phyloP scores from a whole-genome alignment of 257 asterid genomes.

The Orobanche coerulescens region DNA sequence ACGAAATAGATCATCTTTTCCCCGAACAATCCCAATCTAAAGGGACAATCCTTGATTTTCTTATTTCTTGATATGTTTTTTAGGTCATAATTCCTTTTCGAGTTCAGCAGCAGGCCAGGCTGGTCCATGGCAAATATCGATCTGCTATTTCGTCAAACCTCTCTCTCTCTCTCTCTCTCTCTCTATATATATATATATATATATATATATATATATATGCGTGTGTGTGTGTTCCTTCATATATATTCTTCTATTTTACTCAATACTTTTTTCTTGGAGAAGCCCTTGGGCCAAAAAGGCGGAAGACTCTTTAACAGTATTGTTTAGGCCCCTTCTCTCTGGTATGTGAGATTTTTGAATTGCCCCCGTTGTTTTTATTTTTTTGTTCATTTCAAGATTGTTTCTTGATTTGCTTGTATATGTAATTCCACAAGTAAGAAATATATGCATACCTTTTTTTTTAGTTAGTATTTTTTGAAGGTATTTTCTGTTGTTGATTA shows the following conservation, averaged over 20 bases:
- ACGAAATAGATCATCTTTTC: conserved; percentile 13
- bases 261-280: conserved; percentile 19
- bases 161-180: conserved; percentile 21
- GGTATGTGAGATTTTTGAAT: conserved; percentile 33
- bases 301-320: conserved; percentile 11
- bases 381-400: conserved; percentile 19
- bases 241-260: neutral
- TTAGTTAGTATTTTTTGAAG: neutral
- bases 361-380: conserved; percentile 15
- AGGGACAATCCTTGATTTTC: conserved; percentile 13
- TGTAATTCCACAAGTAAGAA: conserved; percentile 2
- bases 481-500: neutral
- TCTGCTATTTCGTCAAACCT: conserved; percentile 27
- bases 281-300: conserved; percentile 27
- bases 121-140: conserved; percentile 49
- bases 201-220: too few relatives aligned
- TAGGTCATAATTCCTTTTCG: conserved; percentile 1
- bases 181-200: conserved; percentile 20
- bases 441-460: neutral
- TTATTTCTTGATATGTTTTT: conserved; percentile 13
- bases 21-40: conserved; percentile 18
- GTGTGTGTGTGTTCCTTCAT: neutral
- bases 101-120: conserved; percentile 21
- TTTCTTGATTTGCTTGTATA: conserved; percentile 4
- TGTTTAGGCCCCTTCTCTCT: conserved; percentile 16